These are phyloP conservation scores for Neurospora terricola DNA, from an alignment of 495 filamentous ascomycete genomes.

Conservation along the genomic window DNA sequence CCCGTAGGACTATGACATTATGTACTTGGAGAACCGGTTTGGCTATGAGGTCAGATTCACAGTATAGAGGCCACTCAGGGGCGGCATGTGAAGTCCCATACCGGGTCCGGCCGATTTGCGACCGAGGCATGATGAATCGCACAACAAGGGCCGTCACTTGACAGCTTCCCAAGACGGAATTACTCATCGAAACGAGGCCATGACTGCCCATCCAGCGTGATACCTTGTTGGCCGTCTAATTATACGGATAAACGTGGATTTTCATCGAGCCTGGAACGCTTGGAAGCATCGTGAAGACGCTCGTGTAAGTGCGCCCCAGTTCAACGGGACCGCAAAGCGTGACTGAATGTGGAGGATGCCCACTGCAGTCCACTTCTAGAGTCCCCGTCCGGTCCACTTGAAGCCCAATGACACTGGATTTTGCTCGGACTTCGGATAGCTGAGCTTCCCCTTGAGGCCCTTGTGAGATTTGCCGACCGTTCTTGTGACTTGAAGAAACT, in stretches of 20 bases:
- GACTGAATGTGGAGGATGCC: background rate
- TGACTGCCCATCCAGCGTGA: background rate
- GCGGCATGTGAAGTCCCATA: background rate
- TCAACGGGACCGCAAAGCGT: background rate
- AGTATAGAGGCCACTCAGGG: background rate
- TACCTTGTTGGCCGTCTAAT: background rate
- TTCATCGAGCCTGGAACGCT: background rate
- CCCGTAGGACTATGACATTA: background rate
- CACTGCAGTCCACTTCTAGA: background rate
- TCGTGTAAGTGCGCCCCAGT: background rate
- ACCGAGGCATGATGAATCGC: background rate
- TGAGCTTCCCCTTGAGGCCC: background rate
- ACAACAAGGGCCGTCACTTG: background rate
- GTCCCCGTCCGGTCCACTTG: background rate
- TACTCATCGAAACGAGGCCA: background rate
- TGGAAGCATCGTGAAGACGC: background rate
- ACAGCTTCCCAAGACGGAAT: background rate
- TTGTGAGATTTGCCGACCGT: background rate
- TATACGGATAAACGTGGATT: background rate
- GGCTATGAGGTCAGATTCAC: background rate
- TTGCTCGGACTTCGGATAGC: background rate
- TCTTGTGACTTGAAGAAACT: background rate
- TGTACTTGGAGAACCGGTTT: background rate
- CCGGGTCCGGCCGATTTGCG: background rate
- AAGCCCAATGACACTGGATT: background rate